phyloP scores from a whole-genome alignment of 1,139 yeast species.

The Candida albicans region DNA sequence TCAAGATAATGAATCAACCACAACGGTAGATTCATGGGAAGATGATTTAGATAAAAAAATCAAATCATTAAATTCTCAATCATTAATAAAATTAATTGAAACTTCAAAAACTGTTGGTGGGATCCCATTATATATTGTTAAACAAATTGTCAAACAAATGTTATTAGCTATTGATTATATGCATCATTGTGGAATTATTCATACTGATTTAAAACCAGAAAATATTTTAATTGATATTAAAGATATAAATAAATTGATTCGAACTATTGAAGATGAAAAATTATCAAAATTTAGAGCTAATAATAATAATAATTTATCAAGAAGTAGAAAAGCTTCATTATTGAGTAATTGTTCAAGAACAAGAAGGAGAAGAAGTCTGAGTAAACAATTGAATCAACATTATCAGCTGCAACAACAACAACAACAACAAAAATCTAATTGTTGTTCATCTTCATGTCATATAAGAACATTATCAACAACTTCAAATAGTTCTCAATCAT shows the following conservation, averaged over 20 bases:
- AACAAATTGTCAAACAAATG: slow-evolving; percentile 40
- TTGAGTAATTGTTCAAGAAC: slow-evolving; percentile 7
- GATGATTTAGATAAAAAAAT: slow-evolving; percentile 11
- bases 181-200: slow-evolving; percentile 45
- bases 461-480: slow-evolving; percentile 13
- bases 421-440: slow-evolving; percentile 1
- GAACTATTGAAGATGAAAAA: slow-evolving; percentile 34
- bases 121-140: slow-evolving; percentile 37
- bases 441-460: slow-evolving; percentile 3
- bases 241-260: slow-evolving; percentile 36
- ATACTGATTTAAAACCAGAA: slow-evolving; percentile 48
- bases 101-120: slow-evolving; percentile 27
- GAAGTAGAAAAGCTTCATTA: slow-evolving; percentile 11
- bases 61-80: slow-evolving; percentile 16
- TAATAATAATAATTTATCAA: too few species aligned
- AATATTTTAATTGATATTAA: slow-evolving; percentile 43
- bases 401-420: neutral
- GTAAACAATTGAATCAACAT: too few species aligned
- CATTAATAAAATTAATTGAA: slow-evolving; percentile 17
- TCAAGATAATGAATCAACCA: slow-evolving; percentile 12
- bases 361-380: too few species aligned
- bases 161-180: slow-evolving; percentile 40
- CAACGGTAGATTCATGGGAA: slow-evolving; percentile 9
- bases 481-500: slow-evolving; percentile 6
- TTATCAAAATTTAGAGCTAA: slow-evolving; percentile 16